Percentiles rank a stretch among this genome's conserved stretches.
Evolutionary conservation across 1,139 yeast species (phyloP).

Genomic region (Candida sanyaensis): DNA sequence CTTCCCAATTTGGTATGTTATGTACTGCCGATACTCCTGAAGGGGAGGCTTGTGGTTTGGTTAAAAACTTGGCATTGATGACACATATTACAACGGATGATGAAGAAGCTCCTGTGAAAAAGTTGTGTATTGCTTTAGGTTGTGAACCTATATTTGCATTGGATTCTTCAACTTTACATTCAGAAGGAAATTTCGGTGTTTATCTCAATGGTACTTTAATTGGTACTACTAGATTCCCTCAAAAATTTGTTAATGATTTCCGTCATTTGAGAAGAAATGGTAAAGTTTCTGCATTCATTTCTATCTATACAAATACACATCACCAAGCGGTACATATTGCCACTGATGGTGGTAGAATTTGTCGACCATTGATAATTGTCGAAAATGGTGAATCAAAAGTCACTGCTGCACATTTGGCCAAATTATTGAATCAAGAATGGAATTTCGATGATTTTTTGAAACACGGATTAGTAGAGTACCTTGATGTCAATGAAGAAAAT

Average conservation of each 20-base stretch:
- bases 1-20: slow-evolving; percentile 98
- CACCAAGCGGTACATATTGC: slow-evolving; percentile 96
- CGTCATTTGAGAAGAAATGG: slow-evolving; percentile 83
- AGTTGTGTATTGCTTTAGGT: slow-evolving; percentile 78
- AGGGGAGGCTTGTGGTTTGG: slow-evolving; percentile 99
- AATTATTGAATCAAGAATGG: slow-evolving; percentile 68
- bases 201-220: slow-evolving; percentile 91
- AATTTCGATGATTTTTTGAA: slow-evolving; percentile 85
- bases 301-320: slow-evolving; percentile 86
- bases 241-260: slow-evolving; percentile 74
- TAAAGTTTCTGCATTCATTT: slow-evolving; percentile 83
- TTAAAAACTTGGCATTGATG: slow-evolving; percentile 94
- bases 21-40: slow-evolving; percentile 99
- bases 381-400: slow-evolving; percentile 70
- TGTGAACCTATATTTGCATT: slow-evolving; percentile 82
- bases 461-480: slow-evolving; percentile 87
- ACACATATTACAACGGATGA: slow-evolving; percentile 98
- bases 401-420: slow-evolving; percentile 63
- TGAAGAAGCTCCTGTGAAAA: slow-evolving; percentile 85
- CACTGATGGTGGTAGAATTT: slow-evolving; percentile 97
- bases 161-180: slow-evolving; percentile 82
- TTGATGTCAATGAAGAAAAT: slow-evolving; percentile 97
- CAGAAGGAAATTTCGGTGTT: slow-evolving; percentile 77
- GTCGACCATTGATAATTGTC: slow-evolving; percentile 93
- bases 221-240: slow-evolving; percentile 87